Percentiles rank a stretch among this genome's conserved stretches.
phyloP scores from a whole-genome alignment of 1,284 basidiomycete genomes.

The Laetiporus sulphureus region DNA sequence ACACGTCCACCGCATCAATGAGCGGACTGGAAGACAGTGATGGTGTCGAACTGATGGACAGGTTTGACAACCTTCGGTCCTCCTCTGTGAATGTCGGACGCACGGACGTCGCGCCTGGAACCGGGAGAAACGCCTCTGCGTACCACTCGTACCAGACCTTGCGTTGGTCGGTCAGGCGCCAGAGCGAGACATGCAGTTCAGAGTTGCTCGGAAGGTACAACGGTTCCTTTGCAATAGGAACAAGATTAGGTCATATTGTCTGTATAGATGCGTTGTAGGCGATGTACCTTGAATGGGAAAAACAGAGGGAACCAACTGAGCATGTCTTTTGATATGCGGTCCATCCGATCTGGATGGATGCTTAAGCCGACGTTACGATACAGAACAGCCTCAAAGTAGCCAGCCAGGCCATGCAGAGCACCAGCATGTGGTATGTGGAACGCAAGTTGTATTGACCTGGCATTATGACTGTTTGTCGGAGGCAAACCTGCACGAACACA shows the following conservation, averaged over 20 bases:
- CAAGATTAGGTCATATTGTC: not conserved
- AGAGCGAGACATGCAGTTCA: constrained; percentile 90
- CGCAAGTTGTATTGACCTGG: constrained; percentile 69
- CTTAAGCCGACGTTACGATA: constrained; percentile 88
- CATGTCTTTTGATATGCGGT: constrained; percentile 88
- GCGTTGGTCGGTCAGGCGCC: constrained; percentile 84
- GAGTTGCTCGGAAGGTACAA: constrained; percentile 89
- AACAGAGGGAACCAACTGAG: constrained; percentile 98
- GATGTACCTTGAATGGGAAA: constrained; percentile 83
- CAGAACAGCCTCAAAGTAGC: constrained; percentile 95
- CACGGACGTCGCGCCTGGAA: constrained; percentile 26
- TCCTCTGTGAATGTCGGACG: constrained; percentile 3
- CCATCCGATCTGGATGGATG: constrained; percentile 88
- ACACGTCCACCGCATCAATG: constrained; percentile 49
- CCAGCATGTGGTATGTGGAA: constrained; percentile 96
- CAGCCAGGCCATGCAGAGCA: constrained; percentile 93
- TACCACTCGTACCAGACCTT: constrained; percentile 99
- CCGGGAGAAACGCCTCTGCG: constrained; percentile 83
- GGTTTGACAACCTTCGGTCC: not conserved
- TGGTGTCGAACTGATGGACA: constrained; percentile 28
- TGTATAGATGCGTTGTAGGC: constrained; percentile 1
- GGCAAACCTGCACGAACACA: constrained; percentile 68
- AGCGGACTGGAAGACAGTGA: constrained; percentile 52
- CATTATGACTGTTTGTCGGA: constrained; percentile 85
- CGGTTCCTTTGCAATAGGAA: constrained; percentile 55